Percentiles rank a stretch among this genome's conserved stretches.
phyloP scores from a whole-genome alignment of 2,329 filamentous ascomycete species.

The Sclerotiophoma versabilis region DNA sequence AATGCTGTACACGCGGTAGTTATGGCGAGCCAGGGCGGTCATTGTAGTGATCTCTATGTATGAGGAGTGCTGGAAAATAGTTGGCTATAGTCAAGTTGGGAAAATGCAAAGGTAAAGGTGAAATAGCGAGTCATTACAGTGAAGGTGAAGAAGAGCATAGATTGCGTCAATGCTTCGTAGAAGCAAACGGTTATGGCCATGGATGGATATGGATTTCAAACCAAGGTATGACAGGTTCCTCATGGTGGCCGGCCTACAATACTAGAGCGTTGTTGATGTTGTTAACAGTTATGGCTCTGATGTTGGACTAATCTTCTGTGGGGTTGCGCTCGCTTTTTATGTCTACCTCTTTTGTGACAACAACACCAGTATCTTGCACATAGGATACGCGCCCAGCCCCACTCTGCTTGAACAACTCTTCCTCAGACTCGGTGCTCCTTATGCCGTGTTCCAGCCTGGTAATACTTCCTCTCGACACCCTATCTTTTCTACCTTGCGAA shows the following conservation, averaged over 20 bases:
- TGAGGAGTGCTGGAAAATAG: background rate
- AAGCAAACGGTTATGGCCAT: background rate
- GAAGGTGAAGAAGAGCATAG: background rate
- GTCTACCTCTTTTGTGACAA: slow-evolving; percentile 1
- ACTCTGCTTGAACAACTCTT: slow-evolving; percentile 23
- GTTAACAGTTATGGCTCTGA: too few species aligned
- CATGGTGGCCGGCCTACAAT: too few species aligned
- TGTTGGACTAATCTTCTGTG: too few species aligned
- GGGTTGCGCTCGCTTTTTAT: background rate
- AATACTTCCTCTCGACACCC: slow-evolving; percentile 17
- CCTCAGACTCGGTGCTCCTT: slow-evolving; percentile 20
- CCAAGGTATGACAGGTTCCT: too few species aligned
- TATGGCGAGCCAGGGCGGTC: background rate
- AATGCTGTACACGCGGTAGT: slow-evolving; percentile 13
- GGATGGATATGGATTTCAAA: too few species aligned
- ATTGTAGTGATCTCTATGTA: background rate
- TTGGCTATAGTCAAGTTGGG: background rate
- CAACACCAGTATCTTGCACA: background rate
- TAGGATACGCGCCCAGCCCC: background rate
- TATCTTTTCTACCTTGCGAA: slow-evolving; percentile 3
- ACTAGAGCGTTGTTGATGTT: too few species aligned
- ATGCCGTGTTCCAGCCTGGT: slow-evolving; percentile 20
- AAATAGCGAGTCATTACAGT: background rate
- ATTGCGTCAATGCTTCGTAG: background rate
- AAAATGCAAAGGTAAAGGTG: background rate